Conservation (phyloP, 2,329 filamentous ascomycete species). For the Achaetomium macrosporum region DNA sequence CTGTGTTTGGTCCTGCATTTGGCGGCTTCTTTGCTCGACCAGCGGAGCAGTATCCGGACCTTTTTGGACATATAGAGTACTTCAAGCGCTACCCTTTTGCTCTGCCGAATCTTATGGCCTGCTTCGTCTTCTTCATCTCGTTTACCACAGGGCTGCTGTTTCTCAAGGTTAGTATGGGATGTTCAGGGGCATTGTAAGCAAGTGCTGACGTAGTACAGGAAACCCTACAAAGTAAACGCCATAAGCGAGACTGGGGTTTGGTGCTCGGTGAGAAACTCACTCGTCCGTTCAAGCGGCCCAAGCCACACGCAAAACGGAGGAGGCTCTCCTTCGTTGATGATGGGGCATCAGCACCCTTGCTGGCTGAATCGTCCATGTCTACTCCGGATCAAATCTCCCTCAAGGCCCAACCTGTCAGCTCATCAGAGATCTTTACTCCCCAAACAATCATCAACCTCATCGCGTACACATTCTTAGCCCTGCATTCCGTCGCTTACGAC, state of each 20-base stretch:
- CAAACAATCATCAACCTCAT: constrained; percentile 44
- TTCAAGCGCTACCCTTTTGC: constrained; percentile 75
- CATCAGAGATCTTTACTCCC: constrained; percentile 27
- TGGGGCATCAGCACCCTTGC: constrained; percentile 51
- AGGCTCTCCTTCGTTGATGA: constrained; percentile 48
- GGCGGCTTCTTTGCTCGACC: constrained; percentile 84
- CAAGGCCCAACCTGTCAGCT: constrained; percentile 15
- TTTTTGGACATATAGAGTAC: constrained; percentile 63
- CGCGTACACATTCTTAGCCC: constrained; percentile 72
- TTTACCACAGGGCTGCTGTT: constrained; percentile 71
- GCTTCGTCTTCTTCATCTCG: constrained; percentile 70
- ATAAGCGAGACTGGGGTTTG: constrained; percentile 68
- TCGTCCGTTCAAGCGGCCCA: constrained; percentile 26
- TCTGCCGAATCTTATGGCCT: constrained; percentile 75
- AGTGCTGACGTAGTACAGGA: constrained; percentile 44
- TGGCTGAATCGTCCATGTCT: constrained; percentile 33
- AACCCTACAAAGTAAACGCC: constrained; percentile 67
- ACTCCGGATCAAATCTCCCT: constrained; percentile 27
- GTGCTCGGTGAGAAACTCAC: constrained; percentile 63
- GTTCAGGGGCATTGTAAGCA: background rate
- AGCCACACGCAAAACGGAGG: constrained; percentile 30
- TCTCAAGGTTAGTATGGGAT: constrained; percentile 49
- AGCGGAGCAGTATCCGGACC: constrained; percentile 61
- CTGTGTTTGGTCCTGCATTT: constrained; percentile 80
- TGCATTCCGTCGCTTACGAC: constrained; percentile 80